These are phyloP conservation scores for Syzygium jambos DNA, from an alignment of 345 rosid species.

Conservation along the genomic window DNA sequence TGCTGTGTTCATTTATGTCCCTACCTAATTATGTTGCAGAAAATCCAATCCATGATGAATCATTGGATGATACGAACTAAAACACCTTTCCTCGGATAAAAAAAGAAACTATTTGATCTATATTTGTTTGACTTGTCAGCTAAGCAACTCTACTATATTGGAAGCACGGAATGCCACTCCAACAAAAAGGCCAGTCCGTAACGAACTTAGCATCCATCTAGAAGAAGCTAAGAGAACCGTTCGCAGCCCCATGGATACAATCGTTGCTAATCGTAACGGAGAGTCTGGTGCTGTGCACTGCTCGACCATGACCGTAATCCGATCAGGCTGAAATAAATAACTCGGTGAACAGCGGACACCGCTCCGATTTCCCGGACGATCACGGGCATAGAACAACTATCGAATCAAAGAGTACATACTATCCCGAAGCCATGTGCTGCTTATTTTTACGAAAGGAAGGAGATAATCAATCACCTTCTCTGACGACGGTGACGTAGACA, in stretches of 20 bases:
- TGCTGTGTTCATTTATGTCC: not conserved
- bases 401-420: not conserved
- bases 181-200: not conserved
- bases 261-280: not conserved
- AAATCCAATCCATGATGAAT: not conserved
- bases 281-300: not conserved
- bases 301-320: not conserved
- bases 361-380: not conserved
- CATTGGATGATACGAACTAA: not conserved
- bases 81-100: not conserved
- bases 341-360: not conserved
- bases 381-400: not conserved
- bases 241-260: not conserved
- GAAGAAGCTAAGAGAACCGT: not conserved
- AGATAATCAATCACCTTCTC: constrained; percentile 26
- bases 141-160: not conserved
- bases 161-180: not conserved
- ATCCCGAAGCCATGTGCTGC: not conserved
- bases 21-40: not conserved
- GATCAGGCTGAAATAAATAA: not conserved
- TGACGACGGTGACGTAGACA: constrained; percentile 26
- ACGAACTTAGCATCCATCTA: not conserved
- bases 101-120: not conserved
- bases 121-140: not conserved
- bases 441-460: not conserved